Percentiles rank a stretch among this genome's conserved stretches.
Evolutionary conservation across 1,284 basidiomycete genomes (phyloP).

Genomic region (Neolentinus lepideus): DNA sequence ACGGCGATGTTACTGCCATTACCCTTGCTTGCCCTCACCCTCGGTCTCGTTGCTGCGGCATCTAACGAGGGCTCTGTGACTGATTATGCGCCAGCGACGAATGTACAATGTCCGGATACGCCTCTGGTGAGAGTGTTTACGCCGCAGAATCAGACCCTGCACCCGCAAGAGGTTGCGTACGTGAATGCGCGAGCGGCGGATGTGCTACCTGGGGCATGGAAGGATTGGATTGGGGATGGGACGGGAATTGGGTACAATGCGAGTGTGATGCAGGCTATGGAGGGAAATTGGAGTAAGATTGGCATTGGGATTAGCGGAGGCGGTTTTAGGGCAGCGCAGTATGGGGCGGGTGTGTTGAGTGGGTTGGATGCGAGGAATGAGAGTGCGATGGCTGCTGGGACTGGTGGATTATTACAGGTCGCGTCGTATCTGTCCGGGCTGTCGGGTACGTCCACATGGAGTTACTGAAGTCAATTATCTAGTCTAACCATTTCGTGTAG

Average conservation of each 20-base stretch:
- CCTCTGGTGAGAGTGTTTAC: slow-evolving; percentile 46
- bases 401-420: slow-evolving; percentile 61
- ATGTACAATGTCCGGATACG: slow-evolving; percentile 40
- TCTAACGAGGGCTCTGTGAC: not conserved
- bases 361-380: slow-evolving; percentile 54
- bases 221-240: slow-evolving; percentile 48
- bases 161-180: slow-evolving; percentile 41
- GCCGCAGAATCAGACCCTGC: slow-evolving; percentile 41
- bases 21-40: slow-evolving; percentile 2
- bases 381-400: slow-evolving; percentile 45
- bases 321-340: slow-evolving; percentile 52
- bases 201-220: slow-evolving; percentile 44
- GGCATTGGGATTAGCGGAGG: slow-evolving; percentile 56
- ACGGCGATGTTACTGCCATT: slow-evolving; percentile 7
- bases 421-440: slow-evolving; percentile 54
- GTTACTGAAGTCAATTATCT: slow-evolving; percentile 1
- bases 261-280: slow-evolving; percentile 16
- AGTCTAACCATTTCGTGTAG: slow-evolving; percentile 21
- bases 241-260: slow-evolving; percentile 45
- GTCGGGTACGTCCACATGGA: slow-evolving; percentile 36
- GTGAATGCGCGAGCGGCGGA: slow-evolving; percentile 32
- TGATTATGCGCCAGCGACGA: slow-evolving; percentile 44
- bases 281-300: slow-evolving; percentile 36
- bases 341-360: slow-evolving; percentile 48
- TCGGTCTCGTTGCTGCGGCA: slow-evolving; percentile 3